A percentile compares a stretch with the other conserved stretches of the same genome.
Conservation (phyloP, 2,329 filamentous ascomycete species). For the Ophiostoma perfectum region DNA sequence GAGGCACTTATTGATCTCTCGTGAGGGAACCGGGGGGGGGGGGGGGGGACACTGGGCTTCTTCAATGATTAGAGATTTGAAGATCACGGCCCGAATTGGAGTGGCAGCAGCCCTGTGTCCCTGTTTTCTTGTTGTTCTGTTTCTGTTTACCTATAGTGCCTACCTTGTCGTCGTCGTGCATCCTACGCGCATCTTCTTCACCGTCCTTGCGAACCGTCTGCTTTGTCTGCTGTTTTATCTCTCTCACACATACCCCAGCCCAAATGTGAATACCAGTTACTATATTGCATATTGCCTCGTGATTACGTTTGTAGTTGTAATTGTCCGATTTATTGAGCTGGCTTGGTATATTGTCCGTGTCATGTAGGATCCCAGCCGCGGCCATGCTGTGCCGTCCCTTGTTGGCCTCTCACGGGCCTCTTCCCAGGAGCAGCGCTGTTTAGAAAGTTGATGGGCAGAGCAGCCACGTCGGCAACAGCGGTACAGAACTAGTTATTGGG, state of each 20-base stretch:
- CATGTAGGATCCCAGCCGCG: neutral
- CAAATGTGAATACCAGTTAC: slow-evolving; percentile 6
- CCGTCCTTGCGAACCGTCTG: neutral
- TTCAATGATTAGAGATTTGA: neutral
- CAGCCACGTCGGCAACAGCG: neutral
- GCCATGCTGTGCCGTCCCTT: neutral
- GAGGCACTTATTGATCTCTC: slow-evolving; percentile 72
- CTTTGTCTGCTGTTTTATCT: neutral
- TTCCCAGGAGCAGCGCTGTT: neutral
- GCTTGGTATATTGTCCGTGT: no score
- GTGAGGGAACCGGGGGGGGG: neutral
- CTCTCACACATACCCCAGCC: slow-evolving; percentile 10
- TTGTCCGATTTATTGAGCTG: no score
- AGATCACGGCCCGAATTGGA: neutral
- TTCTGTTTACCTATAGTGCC: neutral
- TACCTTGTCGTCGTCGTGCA: neutral
- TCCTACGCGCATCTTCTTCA: neutral
- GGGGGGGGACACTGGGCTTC: neutral
- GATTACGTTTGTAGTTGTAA: no score
- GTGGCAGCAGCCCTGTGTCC: neutral
- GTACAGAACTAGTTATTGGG: neutral
- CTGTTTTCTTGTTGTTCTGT: neutral
- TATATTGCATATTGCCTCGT: neutral
- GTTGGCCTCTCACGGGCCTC: neutral
- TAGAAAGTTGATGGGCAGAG: neutral